Evolutionary conservation across 2,329 filamentous ascomycete species (phyloP), one percentile per base, ranked within the genome.

Genomic region (Fusarium chuoi): DNA sequence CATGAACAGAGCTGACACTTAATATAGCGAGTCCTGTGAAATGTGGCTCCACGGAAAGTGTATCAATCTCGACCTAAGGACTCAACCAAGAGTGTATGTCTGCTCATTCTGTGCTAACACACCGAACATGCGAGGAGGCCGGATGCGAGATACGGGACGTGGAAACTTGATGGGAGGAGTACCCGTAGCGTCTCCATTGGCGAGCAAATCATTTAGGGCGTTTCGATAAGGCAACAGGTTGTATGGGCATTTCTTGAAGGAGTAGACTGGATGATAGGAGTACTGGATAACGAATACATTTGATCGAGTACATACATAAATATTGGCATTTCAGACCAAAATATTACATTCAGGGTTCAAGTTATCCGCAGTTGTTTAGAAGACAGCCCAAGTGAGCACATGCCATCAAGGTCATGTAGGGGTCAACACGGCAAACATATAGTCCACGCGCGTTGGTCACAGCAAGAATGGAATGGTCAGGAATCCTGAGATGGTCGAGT

Each of bases 1-100:
- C 17, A 48, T 58, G 39, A 24, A 18, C 38, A 42, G 33, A 49
- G 54, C 76, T 79, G 55, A 79, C 76, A 61, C 61, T 13, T n/a
- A 24, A 52, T 22, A 33, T 55, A 92, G 90, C 76, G 87, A 91
- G 81, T 89, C 89, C 30, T 92, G 90, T 78, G 89, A 91, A 76
- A 87, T 90, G 83, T 90, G 87, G 86, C 86, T 91, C 36, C 90
- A 92, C 78, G 89, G 88, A n/a, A 85, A 85, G 64, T 92, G 90
- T 78, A 85, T 91, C 75, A 89, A 89, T 70, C 88, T 91, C 70
- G 87, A 86, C 51, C 85, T 85, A 54, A 85, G 87, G 64, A 86
- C 85, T n/a, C 85, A 89, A 74, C 89, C 90, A 10, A 84, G 85
- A 18, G 88, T 92, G 10, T 92, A 91, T 74, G 88, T 92, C 41